Percentiles rank a stretch among this genome's conserved stretches.
These are phyloP conservation scores for Beauveria varroae DNA, from an alignment of 2,329 filamentous ascomycete genomes.

Conservation along the genomic window DNA sequence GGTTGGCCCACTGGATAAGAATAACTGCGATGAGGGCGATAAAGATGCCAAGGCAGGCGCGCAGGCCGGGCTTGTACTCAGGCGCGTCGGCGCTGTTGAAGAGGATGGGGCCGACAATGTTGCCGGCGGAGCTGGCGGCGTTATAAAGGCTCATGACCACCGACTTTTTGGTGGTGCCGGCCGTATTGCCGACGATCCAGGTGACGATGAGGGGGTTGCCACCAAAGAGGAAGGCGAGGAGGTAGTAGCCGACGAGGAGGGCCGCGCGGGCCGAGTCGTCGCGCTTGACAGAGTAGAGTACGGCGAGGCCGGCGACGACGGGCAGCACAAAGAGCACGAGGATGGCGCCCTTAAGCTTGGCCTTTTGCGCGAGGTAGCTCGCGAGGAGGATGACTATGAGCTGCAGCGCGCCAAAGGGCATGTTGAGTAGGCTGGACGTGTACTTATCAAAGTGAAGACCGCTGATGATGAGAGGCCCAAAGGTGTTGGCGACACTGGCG, in stretches of 20 bases:
- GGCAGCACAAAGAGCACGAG: slow-evolving; percentile 48
- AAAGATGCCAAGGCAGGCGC: slow-evolving; percentile 47
- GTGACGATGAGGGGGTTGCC: slow-evolving; percentile 58
- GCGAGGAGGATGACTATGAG: slow-evolving; percentile 49
- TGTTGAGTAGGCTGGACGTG: slow-evolving; percentile 53
- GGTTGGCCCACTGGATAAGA: slow-evolving; percentile 44
- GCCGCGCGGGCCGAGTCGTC: slow-evolving; percentile 32
- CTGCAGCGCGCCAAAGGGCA: slow-evolving; percentile 59
- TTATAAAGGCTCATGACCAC: slow-evolving; percentile 58
- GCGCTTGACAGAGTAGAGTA: slow-evolving; percentile 47
- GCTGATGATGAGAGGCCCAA: slow-evolving; percentile 55
- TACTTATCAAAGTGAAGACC: slow-evolving; percentile 54
- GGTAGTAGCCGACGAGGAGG: slow-evolving; percentile 55
- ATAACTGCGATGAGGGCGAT: slow-evolving; percentile 45
- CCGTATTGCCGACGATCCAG: slow-evolving; percentile 64
- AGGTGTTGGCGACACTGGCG: slow-evolving; percentile 55
- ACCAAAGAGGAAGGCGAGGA: slow-evolving; percentile 59
- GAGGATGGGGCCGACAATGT: slow-evolving; percentile 59
- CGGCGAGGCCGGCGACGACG: slow-evolving; percentile 50
- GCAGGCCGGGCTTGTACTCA: slow-evolving; percentile 48
- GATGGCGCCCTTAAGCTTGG: slow-evolving; percentile 48
- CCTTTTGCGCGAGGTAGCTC: slow-evolving; percentile 50
- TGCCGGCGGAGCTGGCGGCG: slow-evolving; percentile 53
- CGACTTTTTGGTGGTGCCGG: slow-evolving; percentile 60
- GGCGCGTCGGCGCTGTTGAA: slow-evolving; percentile 53